Conservation (phyloP, 2,329 filamentous ascomycete genomes). For the Beauveria australis region DNA sequence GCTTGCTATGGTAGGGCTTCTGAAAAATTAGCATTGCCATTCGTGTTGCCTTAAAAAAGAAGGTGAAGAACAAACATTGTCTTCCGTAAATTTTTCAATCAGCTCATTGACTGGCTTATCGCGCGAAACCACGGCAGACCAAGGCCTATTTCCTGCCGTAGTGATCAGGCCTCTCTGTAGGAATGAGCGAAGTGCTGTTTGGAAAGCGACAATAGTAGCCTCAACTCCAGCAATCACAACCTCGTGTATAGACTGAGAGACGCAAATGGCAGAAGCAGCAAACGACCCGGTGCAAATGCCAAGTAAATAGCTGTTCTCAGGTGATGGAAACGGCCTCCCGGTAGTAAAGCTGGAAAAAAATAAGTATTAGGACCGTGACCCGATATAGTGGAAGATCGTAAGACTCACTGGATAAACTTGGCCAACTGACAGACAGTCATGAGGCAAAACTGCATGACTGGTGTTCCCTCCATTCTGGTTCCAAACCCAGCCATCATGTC, state of each 20-base stretch:
- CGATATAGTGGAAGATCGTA: neutral
- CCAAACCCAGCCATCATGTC: constrained; percentile 15
- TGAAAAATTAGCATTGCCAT: neutral
- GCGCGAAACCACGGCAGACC: constrained; percentile 2
- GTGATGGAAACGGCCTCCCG: constrained; percentile 15
- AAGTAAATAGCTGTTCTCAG: constrained; percentile 11
- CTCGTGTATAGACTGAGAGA: constrained; percentile 17
- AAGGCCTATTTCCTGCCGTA: constrained; percentile 10
- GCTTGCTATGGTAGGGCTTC: neutral
- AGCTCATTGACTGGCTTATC: constrained; percentile 8
- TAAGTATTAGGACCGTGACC: neutral
- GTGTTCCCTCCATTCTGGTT: constrained; percentile 14
- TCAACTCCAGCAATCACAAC: constrained; percentile 17
- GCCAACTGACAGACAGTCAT: constrained; percentile 17
- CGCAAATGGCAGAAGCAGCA: constrained; percentile 19
- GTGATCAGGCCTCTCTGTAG: constrained; percentile 11
- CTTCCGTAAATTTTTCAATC: neutral
- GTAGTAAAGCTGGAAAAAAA: constrained; percentile 9
- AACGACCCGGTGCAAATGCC: constrained; percentile 20
- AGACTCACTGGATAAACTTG: constrained; percentile 19
- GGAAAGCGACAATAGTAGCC: constrained; percentile 14
- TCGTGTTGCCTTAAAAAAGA: neutral
- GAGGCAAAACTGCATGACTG: constrained; percentile 17
- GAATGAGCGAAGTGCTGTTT: constrained; percentile 16
- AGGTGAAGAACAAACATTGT: neutral